Percentiles rank a stretch among this genome's conserved stretches.
Evolutionary conservation across 2,329 filamentous ascomycete species (phyloP).

Genomic region (Pseudogymnoascus sp.): DNA sequence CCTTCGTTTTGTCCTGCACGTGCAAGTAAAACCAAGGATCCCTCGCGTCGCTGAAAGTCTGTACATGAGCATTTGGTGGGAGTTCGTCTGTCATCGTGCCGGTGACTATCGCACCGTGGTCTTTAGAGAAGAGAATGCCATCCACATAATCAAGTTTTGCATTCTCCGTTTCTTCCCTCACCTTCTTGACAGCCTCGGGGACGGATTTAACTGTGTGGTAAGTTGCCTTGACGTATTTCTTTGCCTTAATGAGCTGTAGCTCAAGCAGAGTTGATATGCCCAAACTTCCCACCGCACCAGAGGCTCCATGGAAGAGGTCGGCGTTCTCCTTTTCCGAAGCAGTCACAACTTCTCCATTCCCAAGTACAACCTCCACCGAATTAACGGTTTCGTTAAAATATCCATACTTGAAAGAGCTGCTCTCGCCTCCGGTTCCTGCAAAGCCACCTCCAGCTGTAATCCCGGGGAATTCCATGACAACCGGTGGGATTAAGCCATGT

Average conservation of each 20-base stretch:
- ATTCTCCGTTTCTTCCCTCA: conserved; percentile 31
- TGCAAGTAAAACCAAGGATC: conserved; percentile 65
- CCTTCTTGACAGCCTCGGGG: conserved; percentile 36
- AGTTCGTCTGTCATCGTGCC: conserved; percentile 41
- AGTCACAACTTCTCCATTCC: conserved; percentile 47
- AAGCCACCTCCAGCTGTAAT: conserved; percentile 65
- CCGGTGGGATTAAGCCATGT: conserved; percentile 51
- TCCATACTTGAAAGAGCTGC: conserved; percentile 58
- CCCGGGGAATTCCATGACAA: conserved; percentile 66
- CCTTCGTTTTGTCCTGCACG: conserved; percentile 36
- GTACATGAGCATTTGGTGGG: conserved; percentile 20
- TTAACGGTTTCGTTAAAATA: conserved; percentile 60
- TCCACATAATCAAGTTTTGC: conserved; percentile 52
- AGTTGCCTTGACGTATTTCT: conserved; percentile 48
- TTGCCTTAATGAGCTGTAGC: conserved; percentile 47
- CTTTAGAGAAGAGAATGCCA: conserved; percentile 46
- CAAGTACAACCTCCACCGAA: conserved; percentile 56
- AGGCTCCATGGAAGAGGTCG: conserved; percentile 54
- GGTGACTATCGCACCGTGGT: conserved; percentile 46
- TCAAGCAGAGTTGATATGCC: conserved; percentile 56
- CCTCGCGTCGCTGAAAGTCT: conserved; percentile 43
- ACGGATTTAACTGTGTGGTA: conserved; percentile 43
- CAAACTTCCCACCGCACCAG: conserved; percentile 53
- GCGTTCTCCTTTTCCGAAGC: conserved; percentile 40
- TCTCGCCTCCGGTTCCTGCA: conserved; percentile 60